phyloP scores from a whole-genome alignment of 306 rosid genomes.

The Trifolium dubium region DNA sequence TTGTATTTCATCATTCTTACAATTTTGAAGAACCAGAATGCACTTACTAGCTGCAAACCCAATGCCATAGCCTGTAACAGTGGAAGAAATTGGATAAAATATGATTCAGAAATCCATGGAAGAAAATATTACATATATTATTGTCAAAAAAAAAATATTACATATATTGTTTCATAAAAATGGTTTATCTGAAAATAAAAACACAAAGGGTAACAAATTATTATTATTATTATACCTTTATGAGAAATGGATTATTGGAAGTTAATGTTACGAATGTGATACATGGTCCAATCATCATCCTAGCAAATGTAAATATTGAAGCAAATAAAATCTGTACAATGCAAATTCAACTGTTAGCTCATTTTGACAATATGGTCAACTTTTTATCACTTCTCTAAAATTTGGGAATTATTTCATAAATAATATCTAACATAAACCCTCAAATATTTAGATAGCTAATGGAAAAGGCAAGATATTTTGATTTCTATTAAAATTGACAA shows the following conservation, averaged over 20 bases:
- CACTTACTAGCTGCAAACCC: conserved; percentile 81
- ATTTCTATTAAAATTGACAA: no score
- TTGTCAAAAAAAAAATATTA: background rate
- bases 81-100: background rate
- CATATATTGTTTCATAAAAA: background rate
- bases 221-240: conserved; percentile 56
- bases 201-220: background rate
- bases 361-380: background rate
- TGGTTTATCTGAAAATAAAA: background rate
- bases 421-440: no score
- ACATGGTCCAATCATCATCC: conserved; percentile 78
- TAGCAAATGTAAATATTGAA: conserved; percentile 69
- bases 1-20: conserved; percentile 74
- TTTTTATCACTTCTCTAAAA: no score
- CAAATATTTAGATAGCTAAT: no score
- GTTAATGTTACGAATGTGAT: conserved; percentile 62
- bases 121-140: background rate
- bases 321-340: conserved; percentile 69
- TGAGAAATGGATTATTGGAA: conserved; percentile 68
- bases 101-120: background rate
- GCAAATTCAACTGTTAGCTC: conserved; percentile 7
- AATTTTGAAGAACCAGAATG: conserved; percentile 95
- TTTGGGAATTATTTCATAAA: no score
- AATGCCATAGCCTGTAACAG: conserved; percentile 68
- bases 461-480: no score